Evolutionary conservation across 1,284 basidiomycete genomes (phyloP), one percentile per base, ranked within the genome.

Genomic region (Ceraceosorus guamensis): DNA sequence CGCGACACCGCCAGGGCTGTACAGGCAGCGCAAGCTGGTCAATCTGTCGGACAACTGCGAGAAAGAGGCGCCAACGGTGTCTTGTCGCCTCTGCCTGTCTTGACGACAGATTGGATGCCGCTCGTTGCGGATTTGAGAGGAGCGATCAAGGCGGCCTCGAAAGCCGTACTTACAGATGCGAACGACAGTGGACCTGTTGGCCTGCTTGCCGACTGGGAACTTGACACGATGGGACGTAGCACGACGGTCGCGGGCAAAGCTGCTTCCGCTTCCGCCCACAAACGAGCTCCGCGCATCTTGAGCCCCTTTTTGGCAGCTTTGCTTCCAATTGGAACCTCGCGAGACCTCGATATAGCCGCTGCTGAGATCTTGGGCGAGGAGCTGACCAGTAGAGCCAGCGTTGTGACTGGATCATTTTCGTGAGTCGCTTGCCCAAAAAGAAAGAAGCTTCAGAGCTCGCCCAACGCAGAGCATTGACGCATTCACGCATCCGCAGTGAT

Each of bases 111-210:
- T 14, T 24, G 7, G 14, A n/a, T n/a, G 31, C n/a, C 48, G 13
- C 31, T 50, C n/a, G 48, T 65, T 2, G 71, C 73, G n/a, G 66
- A 76, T 52, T 51, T 73, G 24, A 60, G 69, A 4, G 56, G 66
- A 41, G 66, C 67, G 0, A 63, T 76, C 34, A 72, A 76, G 31
- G 66, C 65, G 14, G 72, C 71, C 18, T 39, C 63, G 11, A 57
- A 60, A 33, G 55, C 56, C 39, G 62, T 56, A n/a, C 24, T 24
- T 24, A 3, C 24, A 24, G 24, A 24, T 24, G 24, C 24, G 24
- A 24, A 3, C 24, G 24, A 24, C 24, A 24, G 24, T 24, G 24
- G 24, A 24, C 24, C 24, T 24, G 24, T 24, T 24, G 24, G 24
- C 24, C 24, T n/a, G 31, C 50, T 48, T n/a, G 24, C 51, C 46